Evolutionary conservation across 1,284 basidiomycete genomes (phyloP).

Genomic region (Marasmius oreades): DNA sequence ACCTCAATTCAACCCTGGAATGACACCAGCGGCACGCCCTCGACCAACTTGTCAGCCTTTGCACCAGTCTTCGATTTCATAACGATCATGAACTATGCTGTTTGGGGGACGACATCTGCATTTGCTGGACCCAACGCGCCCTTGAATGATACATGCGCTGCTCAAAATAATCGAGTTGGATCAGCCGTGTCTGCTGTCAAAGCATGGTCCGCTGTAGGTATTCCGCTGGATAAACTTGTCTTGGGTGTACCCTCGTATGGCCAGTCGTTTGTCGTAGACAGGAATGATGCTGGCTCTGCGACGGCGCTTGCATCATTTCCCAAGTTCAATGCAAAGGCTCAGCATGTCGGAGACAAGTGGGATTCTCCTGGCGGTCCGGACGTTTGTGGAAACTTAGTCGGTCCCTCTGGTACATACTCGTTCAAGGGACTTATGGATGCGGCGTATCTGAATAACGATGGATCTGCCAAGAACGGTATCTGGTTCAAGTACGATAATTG

Average conservation of each 20-base stretch:
- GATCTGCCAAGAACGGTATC: conserved; percentile 47
- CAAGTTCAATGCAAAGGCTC: conserved; percentile 5
- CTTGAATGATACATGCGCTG: conserved; percentile 62
- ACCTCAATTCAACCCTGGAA: conserved; percentile 67
- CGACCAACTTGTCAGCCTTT: conserved; percentile 66
- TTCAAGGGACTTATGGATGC: conserved; percentile 54
- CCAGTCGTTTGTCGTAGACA: conserved; percentile 40
- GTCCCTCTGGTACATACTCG: conserved; percentile 45
- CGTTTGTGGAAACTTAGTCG: conserved; percentile 15
- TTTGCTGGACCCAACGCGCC: conserved; percentile 37
- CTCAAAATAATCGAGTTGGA: conserved; percentile 43
- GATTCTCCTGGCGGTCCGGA: conserved; percentile 6
- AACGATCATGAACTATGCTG: conserved; percentile 18
- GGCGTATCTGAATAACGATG: conserved; percentile 51
- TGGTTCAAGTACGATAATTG: conserved; percentile 55
- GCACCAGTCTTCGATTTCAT: conserved; percentile 76
- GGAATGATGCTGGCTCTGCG: conserved; percentile 17
- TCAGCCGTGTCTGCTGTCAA: conserved; percentile 63
- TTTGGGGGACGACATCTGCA: conserved; percentile 3
- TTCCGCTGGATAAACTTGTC: conserved; percentile 64
- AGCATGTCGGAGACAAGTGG: conserved; percentile 12
- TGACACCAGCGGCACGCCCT: conserved; percentile 52
- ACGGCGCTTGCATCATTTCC: conserved; percentile 7
- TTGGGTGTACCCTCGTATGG: conserved; percentile 70
- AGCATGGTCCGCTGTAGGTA: conserved; percentile 63